These are phyloP conservation scores for Tolypocladium paradoxum DNA, from an alignment of 2,329 filamentous ascomycete species.

Conservation along the genomic window DNA sequence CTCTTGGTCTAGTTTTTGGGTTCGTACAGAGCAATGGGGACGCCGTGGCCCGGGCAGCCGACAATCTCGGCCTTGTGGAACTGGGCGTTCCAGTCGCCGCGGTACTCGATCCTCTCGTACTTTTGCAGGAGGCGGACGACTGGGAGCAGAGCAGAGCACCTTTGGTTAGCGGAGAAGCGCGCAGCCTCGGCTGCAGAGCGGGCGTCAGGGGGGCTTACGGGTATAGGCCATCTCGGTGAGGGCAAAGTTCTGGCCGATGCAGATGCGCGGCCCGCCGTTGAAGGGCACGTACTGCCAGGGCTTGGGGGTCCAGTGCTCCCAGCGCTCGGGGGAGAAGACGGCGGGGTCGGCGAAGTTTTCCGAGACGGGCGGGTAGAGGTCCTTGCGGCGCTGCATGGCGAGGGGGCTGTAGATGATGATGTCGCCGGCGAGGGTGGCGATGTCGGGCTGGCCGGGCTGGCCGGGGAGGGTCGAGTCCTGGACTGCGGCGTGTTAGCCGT, in stretches of 20 bases:
- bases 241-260: conserved; percentile 73
- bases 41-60: conserved; percentile 30
- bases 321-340: conserved; percentile 56
- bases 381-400: conserved; percentile 59
- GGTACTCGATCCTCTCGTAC: conserved; percentile 43
- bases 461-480: conserved; percentile 63
- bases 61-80: conserved; percentile 33
- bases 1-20: neutral
- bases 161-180: neutral
- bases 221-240: conserved; percentile 53
- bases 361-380: conserved; percentile 45
- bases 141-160: too few relatives aligned
- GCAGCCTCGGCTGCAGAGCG: neutral
- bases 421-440: conserved; percentile 52
- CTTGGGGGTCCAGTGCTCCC: conserved; percentile 51
- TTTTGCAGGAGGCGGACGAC: conserved; percentile 46
- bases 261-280: conserved; percentile 64
- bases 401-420: conserved; percentile 57
- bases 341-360: conserved; percentile 33
- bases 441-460: conserved; percentile 52
- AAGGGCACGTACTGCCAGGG: conserved; percentile 67
- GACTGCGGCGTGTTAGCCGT: conserved; percentile 46
- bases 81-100: conserved; percentile 33
- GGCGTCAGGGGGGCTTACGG: conserved; percentile 3
- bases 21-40: conserved; percentile 28